A percentile compares a stretch with the other conserved stretches of the same genome.
Evolutionary conservation across 2,329 filamentous ascomycete genomes (phyloP).

Genomic region (Colletotrichum horii): DNA sequence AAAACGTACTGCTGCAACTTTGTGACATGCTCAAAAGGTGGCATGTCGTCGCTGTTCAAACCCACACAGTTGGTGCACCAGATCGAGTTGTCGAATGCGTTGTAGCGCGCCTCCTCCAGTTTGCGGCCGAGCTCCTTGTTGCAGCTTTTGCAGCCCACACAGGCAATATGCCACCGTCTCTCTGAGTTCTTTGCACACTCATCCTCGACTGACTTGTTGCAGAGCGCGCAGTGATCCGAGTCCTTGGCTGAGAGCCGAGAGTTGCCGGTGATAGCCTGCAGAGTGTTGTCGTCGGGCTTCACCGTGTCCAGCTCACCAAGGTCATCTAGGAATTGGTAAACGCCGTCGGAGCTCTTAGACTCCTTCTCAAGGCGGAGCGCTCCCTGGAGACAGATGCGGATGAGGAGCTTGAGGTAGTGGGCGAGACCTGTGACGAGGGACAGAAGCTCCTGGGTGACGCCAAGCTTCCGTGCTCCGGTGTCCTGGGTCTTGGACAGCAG

Average conservation of each 20-base stretch:
- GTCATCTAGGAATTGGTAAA: conserved; percentile 84
- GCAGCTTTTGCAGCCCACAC: conserved; percentile 76
- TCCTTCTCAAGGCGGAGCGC: conserved; percentile 91
- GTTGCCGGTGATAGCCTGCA: conserved; percentile 70
- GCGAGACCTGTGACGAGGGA: conserved; percentile 94
- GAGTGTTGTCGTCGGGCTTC: conserved; percentile 72
- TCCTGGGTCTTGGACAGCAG: conserved; percentile 94
- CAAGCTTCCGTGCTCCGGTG: conserved; percentile 85
- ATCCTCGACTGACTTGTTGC: conserved; percentile 89
- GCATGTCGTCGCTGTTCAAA: conserved; percentile 55
- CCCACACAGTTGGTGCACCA: conserved; percentile 74
- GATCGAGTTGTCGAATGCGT: conserved; percentile 68
- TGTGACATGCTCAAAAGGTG: conserved; percentile 75
- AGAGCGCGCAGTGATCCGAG: conserved; percentile 84
- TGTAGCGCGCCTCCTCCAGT: conserved; percentile 74
- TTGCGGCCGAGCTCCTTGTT: conserved; percentile 69
- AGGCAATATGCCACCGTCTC: conserved; percentile 82
- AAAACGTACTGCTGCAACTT: conserved; percentile 96
- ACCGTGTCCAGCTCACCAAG: conserved; percentile 82
- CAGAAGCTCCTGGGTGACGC: conserved; percentile 97
- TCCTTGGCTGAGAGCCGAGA: conserved; percentile 73
- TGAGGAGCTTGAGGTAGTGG: conserved; percentile 96
- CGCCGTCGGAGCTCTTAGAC: conserved; percentile 72
- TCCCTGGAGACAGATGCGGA: conserved; percentile 94
- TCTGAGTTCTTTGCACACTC: conserved; percentile 82